A percentile compares a stretch with the other conserved stretches of the same genome.
These are phyloP conservation scores for Cokeromyces recurvatus DNA, from an alignment of 371 early-diverging fungal genomes.

Conservation along the genomic window DNA sequence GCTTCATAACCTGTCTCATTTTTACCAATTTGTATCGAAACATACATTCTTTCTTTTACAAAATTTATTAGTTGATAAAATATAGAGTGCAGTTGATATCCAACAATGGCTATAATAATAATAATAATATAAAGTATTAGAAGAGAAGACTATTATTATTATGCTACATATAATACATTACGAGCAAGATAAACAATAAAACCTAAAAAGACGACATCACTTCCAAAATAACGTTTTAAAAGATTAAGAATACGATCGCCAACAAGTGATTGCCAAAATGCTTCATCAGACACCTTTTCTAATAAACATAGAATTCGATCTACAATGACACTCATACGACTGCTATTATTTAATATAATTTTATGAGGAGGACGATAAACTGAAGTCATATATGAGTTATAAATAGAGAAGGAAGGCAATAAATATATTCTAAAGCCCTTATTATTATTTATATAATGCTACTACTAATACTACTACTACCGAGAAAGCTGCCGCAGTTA, in stretches of 20 bases:
- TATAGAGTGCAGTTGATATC: neutral
- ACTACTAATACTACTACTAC: too few relatives aligned
- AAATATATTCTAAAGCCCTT: too few relatives aligned
- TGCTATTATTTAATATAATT: too few relatives aligned
- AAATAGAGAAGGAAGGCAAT: too few relatives aligned
- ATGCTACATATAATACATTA: too few relatives aligned
- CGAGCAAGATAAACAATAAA: slow-evolving; percentile 24
- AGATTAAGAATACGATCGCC: slow-evolving; percentile 20
- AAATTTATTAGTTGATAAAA: neutral
- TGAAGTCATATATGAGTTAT: too few relatives aligned
- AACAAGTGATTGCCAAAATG: slow-evolving; percentile 20
- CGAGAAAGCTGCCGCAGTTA: too few relatives aligned
- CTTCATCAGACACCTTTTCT: slow-evolving; percentile 23
- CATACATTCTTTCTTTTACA: slow-evolving; percentile 15
- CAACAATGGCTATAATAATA: slow-evolving; percentile 15
- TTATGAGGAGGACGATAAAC: too few relatives aligned
- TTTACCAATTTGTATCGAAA: slow-evolving; percentile 12
- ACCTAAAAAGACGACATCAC: slow-evolving; percentile 28
- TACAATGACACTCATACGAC: neutral
- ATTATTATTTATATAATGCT: too few relatives aligned
- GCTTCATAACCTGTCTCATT: slow-evolving; percentile 16
- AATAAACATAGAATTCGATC: slow-evolving; percentile 8
- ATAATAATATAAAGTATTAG: neutral
- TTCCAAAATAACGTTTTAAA: slow-evolving; percentile 23
- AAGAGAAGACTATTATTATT: too few relatives aligned